These are phyloP conservation scores for Pythium oligandrum DNA, from an alignment of 352 stramenopile species.

Conservation along the genomic window DNA sequence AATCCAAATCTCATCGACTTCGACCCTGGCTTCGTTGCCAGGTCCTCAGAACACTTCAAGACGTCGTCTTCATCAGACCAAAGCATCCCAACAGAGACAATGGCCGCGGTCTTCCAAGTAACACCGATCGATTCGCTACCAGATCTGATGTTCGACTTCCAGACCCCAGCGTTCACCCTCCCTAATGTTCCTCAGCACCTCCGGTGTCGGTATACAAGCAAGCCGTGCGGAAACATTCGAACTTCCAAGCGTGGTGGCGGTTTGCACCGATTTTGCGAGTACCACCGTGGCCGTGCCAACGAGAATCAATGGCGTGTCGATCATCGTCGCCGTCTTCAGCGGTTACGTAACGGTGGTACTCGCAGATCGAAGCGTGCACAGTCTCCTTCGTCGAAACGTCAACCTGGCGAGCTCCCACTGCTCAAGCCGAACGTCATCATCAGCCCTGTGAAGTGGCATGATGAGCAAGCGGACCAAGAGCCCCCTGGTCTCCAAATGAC, in stretches of 20 bases:
- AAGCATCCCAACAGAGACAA: too few relatives aligned
- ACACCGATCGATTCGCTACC: too few relatives aligned
- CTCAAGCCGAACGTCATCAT: slow-evolving; percentile 7
- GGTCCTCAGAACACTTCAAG: too few relatives aligned
- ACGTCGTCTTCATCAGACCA: too few relatives aligned
- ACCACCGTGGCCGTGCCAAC: slow-evolving; percentile 51
- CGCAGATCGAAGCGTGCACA: slow-evolving; percentile 1
- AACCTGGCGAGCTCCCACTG: slow-evolving; percentile 9
- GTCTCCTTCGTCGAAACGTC: slow-evolving; percentile 2
- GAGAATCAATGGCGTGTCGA: slow-evolving; percentile 48
- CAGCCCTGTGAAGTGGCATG: too few relatives aligned
- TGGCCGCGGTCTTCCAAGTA: too few relatives aligned
- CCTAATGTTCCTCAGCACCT: slow-evolving; percentile 18
- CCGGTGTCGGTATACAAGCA: slow-evolving; percentile 43
- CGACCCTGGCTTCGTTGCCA: too few relatives aligned
- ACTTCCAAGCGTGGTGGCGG: slow-evolving; percentile 45
- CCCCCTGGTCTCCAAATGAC: too few relatives aligned
- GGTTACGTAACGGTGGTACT: slow-evolving; percentile 4
- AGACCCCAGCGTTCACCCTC: background rate
- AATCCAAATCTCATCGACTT: too few relatives aligned
- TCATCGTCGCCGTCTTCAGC: slow-evolving; percentile 13
- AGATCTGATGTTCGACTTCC: too few relatives aligned
- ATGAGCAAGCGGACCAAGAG: too few relatives aligned
- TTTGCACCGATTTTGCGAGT: slow-evolving; percentile 45
- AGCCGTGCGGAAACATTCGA: slow-evolving; percentile 38